Conservation (phyloP, 345 rosid species). For the Abelmoschus esculentus region DNA sequence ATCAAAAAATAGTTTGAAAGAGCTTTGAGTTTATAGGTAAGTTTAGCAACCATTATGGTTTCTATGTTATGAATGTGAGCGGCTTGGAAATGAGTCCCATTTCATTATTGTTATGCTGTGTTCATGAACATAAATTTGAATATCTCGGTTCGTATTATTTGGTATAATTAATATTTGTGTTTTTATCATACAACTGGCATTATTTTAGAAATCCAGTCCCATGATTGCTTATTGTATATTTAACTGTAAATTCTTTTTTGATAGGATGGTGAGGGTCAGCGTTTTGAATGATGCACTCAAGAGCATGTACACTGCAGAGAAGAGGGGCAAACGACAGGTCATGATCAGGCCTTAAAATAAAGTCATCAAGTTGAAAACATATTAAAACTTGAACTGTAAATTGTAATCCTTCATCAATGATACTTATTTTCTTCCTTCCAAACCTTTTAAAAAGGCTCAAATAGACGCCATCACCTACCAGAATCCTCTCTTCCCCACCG, state of each 20-base stretch:
- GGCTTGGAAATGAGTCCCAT: background rate
- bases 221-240: no score
- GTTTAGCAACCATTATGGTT: background rate
- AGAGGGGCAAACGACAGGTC: conserved; percentile 76
- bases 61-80: background rate
- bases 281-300: conserved; percentile 82
- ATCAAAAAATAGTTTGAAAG: background rate
- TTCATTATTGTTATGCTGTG: background rate
- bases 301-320: conserved; percentile 81
- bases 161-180: background rate
- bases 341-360: conserved; percentile 89
- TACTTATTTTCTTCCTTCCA: no score
- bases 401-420: no score
- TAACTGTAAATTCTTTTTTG: background rate
- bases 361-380: no score
- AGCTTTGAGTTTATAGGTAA: no score
- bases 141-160: no score
- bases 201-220: no score
- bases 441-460: no score
- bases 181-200: background rate
- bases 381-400: no score
- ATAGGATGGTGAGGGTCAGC: conserved; percentile 64
- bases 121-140: background rate
- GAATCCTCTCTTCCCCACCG: no score
- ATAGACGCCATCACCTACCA: no score